A percentile compares a stretch with the other conserved stretches of the same genome.
Conservation (phyloP, 805 yeast genomes). For the Saturnispora diversa region DNA sequence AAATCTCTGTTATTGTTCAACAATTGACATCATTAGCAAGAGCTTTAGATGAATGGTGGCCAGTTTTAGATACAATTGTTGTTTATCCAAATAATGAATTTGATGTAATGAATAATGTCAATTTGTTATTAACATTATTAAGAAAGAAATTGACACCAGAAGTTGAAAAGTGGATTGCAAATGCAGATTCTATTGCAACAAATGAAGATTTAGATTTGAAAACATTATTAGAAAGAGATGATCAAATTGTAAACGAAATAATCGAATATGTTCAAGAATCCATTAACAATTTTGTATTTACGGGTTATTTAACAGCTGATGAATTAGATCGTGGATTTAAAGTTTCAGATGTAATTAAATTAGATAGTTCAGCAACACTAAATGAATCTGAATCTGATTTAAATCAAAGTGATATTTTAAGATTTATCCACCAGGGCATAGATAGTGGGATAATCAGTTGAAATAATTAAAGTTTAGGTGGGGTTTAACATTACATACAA, state of each 20-base stretch:
- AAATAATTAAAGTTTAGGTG: conserved; percentile 1
- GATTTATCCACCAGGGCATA: conserved; percentile 40
- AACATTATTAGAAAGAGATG: conserved; percentile 32
- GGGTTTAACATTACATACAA: conserved; percentile 1
- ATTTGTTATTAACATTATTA: conserved; percentile 71
- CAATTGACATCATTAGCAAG: conserved; percentile 74
- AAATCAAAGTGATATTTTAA: conserved; percentile 33
- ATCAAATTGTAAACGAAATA: conserved; percentile 67
- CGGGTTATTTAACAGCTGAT: conserved; percentile 48
- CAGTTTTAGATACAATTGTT: conserved; percentile 54
- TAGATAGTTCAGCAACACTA: neutral
- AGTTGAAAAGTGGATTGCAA: conserved; percentile 74
- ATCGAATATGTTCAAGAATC: conserved; percentile 43
- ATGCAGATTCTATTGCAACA: conserved; percentile 23
- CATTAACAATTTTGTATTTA: conserved; percentile 49
- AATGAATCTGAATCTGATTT: conserved; percentile 18
- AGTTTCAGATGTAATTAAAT: conserved; percentile 16
- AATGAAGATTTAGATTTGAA: neutral
- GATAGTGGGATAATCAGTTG: conserved; percentile 17
- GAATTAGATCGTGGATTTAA: conserved; percentile 33
- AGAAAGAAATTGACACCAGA: conserved; percentile 88
- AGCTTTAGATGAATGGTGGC: conserved; percentile 55
- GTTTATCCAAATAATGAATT: conserved; percentile 79
- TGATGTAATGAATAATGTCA: conserved; percentile 79
- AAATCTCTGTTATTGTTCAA: conserved; percentile 72